Evolutionary conservation across 2,329 filamentous ascomycete genomes (phyloP).

Genomic region (Pseudopithomyces chartarum): DNA sequence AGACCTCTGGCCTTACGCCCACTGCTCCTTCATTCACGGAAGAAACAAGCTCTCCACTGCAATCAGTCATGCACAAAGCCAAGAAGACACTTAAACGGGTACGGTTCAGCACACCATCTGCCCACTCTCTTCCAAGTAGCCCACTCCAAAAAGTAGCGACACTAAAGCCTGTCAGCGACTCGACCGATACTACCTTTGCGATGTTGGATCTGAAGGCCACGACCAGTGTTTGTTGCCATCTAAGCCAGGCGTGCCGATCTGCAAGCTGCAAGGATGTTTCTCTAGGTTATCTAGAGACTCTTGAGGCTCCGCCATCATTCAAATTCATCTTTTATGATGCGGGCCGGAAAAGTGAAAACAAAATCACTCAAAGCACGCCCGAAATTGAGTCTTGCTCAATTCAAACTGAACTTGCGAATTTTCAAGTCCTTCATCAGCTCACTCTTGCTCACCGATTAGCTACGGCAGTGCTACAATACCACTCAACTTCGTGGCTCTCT

Average conservation of each 20-base stretch:
- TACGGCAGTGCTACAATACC: constrained; percentile 9
- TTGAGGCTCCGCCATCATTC: constrained; percentile 3
- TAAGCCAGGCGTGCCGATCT: constrained; percentile 11
- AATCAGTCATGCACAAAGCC: not conserved
- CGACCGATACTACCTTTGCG: not conserved
- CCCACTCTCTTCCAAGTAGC: not conserved
- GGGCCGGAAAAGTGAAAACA: constrained; percentile 1
- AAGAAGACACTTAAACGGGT: constrained; percentile 7
- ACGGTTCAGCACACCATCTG: not conserved
- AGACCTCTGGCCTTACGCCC: not conserved
- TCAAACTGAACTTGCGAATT: not conserved
- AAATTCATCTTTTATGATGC: constrained; percentile 14
- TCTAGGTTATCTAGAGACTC: constrained; percentile 13
- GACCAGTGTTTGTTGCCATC: constrained; percentile 17
- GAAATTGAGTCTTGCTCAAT: not conserved
- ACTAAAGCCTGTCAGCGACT: not conserved
- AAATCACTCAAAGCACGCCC: not conserved
- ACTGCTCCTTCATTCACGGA: not conserved
- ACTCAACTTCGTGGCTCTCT: constrained; percentile 14
- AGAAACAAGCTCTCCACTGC: not conserved
- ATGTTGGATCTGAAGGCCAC: constrained; percentile 13
- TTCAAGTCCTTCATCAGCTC: constrained; percentile 10
- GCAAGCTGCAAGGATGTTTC: constrained; percentile 4
- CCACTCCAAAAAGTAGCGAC: not conserved
- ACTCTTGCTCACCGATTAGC: constrained; percentile 13